Conservation (phyloP, 1,139 yeast species). For the Spathaspora sp. region DNA sequence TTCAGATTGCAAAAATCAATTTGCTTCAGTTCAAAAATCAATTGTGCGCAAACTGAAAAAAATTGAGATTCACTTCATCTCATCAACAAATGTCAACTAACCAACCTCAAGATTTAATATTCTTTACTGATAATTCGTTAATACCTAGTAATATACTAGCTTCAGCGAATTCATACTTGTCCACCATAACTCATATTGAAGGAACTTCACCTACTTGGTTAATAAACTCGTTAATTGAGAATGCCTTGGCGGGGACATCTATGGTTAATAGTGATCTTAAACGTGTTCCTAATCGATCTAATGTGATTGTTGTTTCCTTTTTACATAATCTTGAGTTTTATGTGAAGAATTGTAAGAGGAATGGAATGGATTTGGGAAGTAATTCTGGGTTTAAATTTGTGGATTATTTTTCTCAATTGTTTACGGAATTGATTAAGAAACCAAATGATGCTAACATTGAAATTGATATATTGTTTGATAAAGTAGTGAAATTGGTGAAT, state of each 20-base stretch:
- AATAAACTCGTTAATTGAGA: conserved; percentile 47
- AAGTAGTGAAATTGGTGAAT: conserved; percentile 15
- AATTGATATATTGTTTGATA: conserved; percentile 24
- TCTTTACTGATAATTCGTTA: conserved; percentile 56
- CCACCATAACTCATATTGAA: conserved; percentile 53
- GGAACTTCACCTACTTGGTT: conserved; percentile 75
- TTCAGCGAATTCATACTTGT: conserved; percentile 26
- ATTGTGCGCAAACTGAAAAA: not conserved
- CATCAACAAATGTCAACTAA: not conserved
- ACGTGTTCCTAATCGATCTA: conserved; percentile 20
- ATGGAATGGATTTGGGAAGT: conserved; percentile 38
- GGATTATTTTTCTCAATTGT: conserved; percentile 45
- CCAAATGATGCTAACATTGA: conserved; percentile 21
- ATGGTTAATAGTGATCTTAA: conserved; percentile 35
- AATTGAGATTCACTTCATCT: not conserved
- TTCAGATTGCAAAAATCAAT: no score
- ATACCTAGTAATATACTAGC: conserved; percentile 28
- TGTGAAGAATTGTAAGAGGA: conserved; percentile 40
- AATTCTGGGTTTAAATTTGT: conserved; percentile 37
- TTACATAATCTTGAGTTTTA: conserved; percentile 37
- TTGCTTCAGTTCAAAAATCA: no score
- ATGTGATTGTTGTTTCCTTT: conserved; percentile 46
- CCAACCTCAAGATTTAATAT: conserved; percentile 51
- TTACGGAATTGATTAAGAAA: conserved; percentile 26
- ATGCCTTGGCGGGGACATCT: conserved; percentile 39